A percentile compares a stretch with the other conserved stretches of the same genome.
Evolutionary conservation across 2,329 filamentous ascomycete genomes (phyloP).

Genomic region (Penicillium sp.): DNA sequence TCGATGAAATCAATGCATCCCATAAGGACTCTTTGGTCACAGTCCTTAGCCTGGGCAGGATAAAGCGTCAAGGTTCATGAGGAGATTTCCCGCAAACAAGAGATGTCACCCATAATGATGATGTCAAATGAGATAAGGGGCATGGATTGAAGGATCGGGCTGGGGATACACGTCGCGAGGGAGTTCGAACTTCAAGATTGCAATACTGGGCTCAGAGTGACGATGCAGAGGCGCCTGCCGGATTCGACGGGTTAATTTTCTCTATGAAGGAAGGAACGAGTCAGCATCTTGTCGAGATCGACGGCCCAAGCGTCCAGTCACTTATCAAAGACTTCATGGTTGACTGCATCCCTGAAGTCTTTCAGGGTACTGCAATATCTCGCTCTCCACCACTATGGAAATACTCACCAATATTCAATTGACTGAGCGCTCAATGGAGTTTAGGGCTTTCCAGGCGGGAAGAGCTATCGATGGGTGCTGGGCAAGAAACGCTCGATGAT

Average conservation of each 20-base stretch:
- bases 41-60: not conserved
- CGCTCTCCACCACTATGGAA: not conserved
- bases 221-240: not conserved
- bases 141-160: not conserved
- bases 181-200: not conserved
- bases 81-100: not conserved
- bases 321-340: not conserved
- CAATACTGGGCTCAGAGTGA: not conserved
- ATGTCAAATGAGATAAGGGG: not conserved
- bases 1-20: not conserved
- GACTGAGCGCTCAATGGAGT: not conserved
- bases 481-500: not conserved
- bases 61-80: not conserved
- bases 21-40: not conserved
- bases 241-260: not conserved
- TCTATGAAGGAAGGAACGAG: not conserved
- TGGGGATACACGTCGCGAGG: not conserved
- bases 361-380: not conserved
- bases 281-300: not conserved
- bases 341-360: not conserved
- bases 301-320: not conserved
- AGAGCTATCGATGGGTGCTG: not conserved
- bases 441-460: not conserved
- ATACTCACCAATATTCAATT: not conserved
- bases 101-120: not conserved